Evolutionary conservation across 2,329 filamentous ascomycete genomes (phyloP), one percentile per base, ranked within the genome.

Genomic region (Periconia sp.): DNA sequence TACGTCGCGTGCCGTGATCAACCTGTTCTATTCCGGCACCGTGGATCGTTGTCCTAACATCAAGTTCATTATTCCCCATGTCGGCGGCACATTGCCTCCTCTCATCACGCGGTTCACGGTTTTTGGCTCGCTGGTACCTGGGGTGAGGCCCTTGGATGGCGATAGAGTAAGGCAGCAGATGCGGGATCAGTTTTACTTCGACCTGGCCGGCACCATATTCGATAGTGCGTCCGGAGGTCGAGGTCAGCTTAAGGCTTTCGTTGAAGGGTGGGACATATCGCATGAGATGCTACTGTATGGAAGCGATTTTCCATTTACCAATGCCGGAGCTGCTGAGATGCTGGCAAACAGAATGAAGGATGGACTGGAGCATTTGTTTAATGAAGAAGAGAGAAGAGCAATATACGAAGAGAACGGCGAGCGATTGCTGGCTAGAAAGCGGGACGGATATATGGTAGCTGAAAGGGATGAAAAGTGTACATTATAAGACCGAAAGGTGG

Each of bases 291-390:
- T 84, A 33, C 45, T 83, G 52, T 84, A 82, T 69, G 81, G 82
- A 3, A 81, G 74, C 52, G 81, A 84, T 59, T 84, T 76, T 53
- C 80, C 81, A 0, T 83, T 77, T 53, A 83, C 80, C 1, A 71
- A 73, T 6, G 71, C 68, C 2, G 54, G 57, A 13, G 69, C 65
- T 9, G 77, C 77, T 17, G 67, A 67, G 50, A 51, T 59, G 18
- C 67, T 81, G 58, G 67, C 72, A 33, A 64, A 65, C 8, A 64
- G 68, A 55, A 74, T 81, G 76, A 75, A 77, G 47, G 62, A 68
- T 31, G 78, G 76, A 1, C 59, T 77, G 44, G 70, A 71, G 54
- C 56, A 62, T 46, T 47, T 78, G 45, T 79, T 77, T 48, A 52
- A 50, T 10, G 62, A 68, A 14, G 61, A 69, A 14, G 64, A 76